phyloP scores from a whole-genome alignment of 768 basidiomycete genomes.

The Rhizopogon sp. region DNA sequence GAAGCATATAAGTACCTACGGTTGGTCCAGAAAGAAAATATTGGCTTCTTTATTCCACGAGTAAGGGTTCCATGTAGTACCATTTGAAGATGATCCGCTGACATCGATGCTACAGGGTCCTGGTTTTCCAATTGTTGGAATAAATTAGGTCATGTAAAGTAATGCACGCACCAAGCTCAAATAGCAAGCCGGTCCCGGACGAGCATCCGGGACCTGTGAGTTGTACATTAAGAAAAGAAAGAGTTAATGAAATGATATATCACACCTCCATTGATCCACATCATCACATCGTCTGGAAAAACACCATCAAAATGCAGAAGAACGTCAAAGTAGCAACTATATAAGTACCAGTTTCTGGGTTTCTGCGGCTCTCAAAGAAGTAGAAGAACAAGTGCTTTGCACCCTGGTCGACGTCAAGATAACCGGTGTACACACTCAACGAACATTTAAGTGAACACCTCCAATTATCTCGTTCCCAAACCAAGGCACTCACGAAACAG shows the following conservation, averaged over 20 bases:
- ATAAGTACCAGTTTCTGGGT: conserved; percentile 33
- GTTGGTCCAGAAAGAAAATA: conserved; percentile 71
- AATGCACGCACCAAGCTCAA: conserved; percentile 42
- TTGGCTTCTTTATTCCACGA: conserved; percentile 65
- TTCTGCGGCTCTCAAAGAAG: conserved; percentile 53
- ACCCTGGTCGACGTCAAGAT: conserved; percentile 44
- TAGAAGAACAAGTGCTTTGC: conserved; percentile 52
- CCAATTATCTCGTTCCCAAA: background rate
- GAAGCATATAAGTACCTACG: conserved; percentile 19
- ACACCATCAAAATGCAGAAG: background rate
- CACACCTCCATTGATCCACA: conserved; percentile 66
- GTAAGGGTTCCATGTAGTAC: conserved; percentile 59
- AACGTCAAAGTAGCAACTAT: background rate
- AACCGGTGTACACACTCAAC: conserved; percentile 40
- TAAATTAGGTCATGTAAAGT: conserved; percentile 23
- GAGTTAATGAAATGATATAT: conserved; percentile 10
- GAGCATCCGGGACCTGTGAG: conserved; percentile 52
- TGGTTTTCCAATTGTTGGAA: conserved; percentile 26
- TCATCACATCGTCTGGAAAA: conserved; percentile 52
- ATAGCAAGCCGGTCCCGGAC: conserved; percentile 51
- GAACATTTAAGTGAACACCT: background rate
- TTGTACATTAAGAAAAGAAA: background rate
- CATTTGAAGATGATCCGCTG: conserved; percentile 47
- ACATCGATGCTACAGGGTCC: conserved; percentile 61
- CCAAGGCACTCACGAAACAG: conserved; percentile 32